Percentiles rank a stretch among this genome's conserved stretches.
These are phyloP conservation scores for Myotisia sp. DNA, from an alignment of 2,329 filamentous ascomycete genomes.

Conservation along the genomic window DNA sequence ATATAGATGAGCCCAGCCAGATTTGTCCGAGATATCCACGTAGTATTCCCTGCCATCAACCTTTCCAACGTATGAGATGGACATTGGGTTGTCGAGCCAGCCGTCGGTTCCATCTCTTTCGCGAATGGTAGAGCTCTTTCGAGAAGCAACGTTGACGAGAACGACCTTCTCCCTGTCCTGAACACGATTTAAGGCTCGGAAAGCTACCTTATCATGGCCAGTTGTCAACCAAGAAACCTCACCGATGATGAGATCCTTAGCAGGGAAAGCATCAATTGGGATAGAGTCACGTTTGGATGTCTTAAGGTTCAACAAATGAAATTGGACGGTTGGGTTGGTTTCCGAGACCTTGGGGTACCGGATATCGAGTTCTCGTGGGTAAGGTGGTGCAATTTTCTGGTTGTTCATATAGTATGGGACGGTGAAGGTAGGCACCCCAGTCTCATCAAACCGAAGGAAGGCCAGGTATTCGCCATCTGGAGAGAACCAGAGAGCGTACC, in stretches of 20 bases:
- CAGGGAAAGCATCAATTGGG: conserved; percentile 43
- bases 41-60: conserved; percentile 38
- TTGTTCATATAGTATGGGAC: conserved; percentile 54
- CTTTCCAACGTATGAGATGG: conserved; percentile 33
- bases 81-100: conserved; percentile 44
- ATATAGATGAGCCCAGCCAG: conserved; percentile 53
- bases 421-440: conserved; percentile 51
- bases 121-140: conserved; percentile 36
- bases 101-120: conserved; percentile 46
- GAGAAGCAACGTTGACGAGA: conserved; percentile 40
- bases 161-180: conserved; percentile 52
- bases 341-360: conserved; percentile 56
- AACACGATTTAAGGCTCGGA: conserved; percentile 54
- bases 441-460: conserved; percentile 74
- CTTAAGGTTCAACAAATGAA: conserved; percentile 44
- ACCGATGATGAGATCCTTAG: conserved; percentile 50
- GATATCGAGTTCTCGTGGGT: conserved; percentile 48
- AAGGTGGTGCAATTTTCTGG: conserved; percentile 42
- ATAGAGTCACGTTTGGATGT: conserved; percentile 34
- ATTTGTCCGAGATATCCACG: conserved; percentile 51
- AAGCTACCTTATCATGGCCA: conserved; percentile 45
- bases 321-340: conserved; percentile 50
- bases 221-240: conserved; percentile 55
- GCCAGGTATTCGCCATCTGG: conserved; percentile 71
- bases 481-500: conserved; percentile 83